Percentiles rank a stretch among this genome's conserved stretches.
These are phyloP conservation scores for Tetracentron sinense DNA, from an alignment of 164 flowering plant species.

Conservation along the genomic window DNA sequence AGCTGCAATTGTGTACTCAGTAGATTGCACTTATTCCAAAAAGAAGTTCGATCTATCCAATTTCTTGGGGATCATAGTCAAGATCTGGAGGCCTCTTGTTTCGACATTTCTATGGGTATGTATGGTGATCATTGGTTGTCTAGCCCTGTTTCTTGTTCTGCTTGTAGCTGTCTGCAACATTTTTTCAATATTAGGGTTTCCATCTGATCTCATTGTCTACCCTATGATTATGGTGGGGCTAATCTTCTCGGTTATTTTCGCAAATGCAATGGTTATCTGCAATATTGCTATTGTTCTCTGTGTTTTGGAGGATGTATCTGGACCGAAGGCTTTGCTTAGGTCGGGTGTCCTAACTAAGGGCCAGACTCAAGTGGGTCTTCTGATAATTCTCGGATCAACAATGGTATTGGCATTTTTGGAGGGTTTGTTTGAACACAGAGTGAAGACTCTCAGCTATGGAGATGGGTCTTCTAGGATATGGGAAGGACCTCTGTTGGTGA, in stretches of 20 bases:
- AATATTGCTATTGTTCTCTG: slow-evolving; percentile 70
- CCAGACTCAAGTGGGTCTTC: slow-evolving; percentile 92
- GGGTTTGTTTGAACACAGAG: slow-evolving; percentile 94
- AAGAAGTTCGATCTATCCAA: slow-evolving; percentile 44
- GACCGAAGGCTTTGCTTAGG: slow-evolving; percentile 73
- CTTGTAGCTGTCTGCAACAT: slow-evolving; percentile 57
- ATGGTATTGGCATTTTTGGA: slow-evolving; percentile 89
- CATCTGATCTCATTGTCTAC: slow-evolving; percentile 48
- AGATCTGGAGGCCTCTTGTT: slow-evolving; percentile 71
- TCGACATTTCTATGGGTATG: slow-evolving; percentile 70
- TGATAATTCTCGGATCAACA: slow-evolving; percentile 86
- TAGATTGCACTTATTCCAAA: slow-evolving; percentile 75
- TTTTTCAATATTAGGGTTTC: slow-evolving; percentile 43
- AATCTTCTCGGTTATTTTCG: slow-evolving; percentile 67
- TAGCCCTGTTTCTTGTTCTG: slow-evolving; percentile 55
- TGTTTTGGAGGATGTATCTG: slow-evolving; percentile 86
- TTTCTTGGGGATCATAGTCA: slow-evolving; percentile 39
- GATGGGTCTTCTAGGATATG: slow-evolving; percentile 96
- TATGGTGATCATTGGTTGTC: slow-evolving; percentile 49
- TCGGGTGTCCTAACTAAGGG: slow-evolving; percentile 66
- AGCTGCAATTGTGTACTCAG: slow-evolving; percentile 75
- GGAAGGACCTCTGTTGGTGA: slow-evolving; percentile 97
- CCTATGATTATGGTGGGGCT: slow-evolving; percentile 58
- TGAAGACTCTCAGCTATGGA: slow-evolving; percentile 92
- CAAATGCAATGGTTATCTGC: slow-evolving; percentile 74